A percentile compares a stretch with the other conserved stretches of the same genome.
Evolutionary conservation across 2,329 filamentous ascomycete species (phyloP).

Genomic region (Penicillium sp.): DNA sequence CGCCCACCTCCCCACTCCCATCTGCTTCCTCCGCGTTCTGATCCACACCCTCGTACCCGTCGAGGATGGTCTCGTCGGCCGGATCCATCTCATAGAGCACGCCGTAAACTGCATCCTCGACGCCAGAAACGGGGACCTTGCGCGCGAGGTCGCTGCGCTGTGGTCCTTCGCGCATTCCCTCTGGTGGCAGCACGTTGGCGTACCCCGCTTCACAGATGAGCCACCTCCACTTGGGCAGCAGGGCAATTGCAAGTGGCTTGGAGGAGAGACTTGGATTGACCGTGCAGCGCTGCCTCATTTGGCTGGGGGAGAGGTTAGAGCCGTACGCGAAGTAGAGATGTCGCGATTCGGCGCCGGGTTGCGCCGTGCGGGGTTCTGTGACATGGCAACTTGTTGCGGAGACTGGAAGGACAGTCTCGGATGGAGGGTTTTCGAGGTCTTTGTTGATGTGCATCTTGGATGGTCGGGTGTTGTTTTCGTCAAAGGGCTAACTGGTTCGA

Average conservation of each 20-base stretch:
- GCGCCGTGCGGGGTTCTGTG: slow-evolving; percentile 12
- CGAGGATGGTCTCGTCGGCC: slow-evolving; percentile 37
- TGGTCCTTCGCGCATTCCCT: slow-evolving; percentile 19
- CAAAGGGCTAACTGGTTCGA: too few relatives aligned
- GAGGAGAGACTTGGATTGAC: slow-evolving; percentile 32
- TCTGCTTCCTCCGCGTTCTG: slow-evolving; percentile 10
- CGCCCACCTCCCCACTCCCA: slow-evolving; percentile 7
- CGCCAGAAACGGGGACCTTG: slow-evolving; percentile 22
- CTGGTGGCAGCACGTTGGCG: slow-evolving; percentile 40
- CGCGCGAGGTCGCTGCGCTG: slow-evolving; percentile 18
- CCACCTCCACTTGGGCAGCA: slow-evolving; percentile 41
- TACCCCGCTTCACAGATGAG: slow-evolving; percentile 44
- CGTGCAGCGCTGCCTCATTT: slow-evolving; percentile 41
- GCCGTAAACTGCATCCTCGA: slow-evolving; percentile 36
- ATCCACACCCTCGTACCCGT: slow-evolving; percentile 42
- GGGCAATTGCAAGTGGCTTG: slow-evolving; percentile 39
- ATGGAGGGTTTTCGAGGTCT: neutral
- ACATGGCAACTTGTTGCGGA: neutral
- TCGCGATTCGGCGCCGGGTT: slow-evolving; percentile 22
- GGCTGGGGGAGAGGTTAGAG: slow-evolving; percentile 43
- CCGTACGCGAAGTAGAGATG: slow-evolving; percentile 47
- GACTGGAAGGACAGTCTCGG: slow-evolving; percentile 7
- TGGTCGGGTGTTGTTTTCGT: too few relatives aligned
- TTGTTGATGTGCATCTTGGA: slow-evolving; percentile 6
- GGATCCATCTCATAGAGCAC: slow-evolving; percentile 42